phyloP scores from a whole-genome alignment of 441 rosid species.

The Bocquillonia castaneifolia region DNA sequence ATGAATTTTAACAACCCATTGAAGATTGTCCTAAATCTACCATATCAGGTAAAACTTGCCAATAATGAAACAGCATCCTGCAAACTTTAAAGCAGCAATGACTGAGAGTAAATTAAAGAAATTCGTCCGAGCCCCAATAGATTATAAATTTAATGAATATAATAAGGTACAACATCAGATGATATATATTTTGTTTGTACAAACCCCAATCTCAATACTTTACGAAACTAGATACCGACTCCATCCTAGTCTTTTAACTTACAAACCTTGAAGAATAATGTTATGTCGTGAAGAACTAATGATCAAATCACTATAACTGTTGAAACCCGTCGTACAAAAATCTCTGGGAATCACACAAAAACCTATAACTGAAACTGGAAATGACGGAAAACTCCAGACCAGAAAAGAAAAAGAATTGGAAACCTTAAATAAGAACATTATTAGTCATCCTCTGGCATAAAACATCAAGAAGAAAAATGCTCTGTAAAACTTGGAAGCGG shows the following conservation, averaged over 20 bases:
- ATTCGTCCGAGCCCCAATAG: neutral
- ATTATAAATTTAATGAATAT: neutral
- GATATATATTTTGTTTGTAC: conserved; percentile 14
- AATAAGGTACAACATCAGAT: neutral
- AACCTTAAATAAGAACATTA: conserved; percentile 9
- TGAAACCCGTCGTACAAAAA: conserved; percentile 23
- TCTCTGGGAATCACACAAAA: conserved; percentile 17
- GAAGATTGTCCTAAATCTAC: neutral
- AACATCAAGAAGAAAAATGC: conserved; percentile 8
- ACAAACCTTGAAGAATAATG: conserved; percentile 15
- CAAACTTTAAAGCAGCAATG: neutral
- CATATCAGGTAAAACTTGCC: no score
- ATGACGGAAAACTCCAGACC: conserved; percentile 8
- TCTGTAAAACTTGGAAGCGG: conserved; percentile 26
- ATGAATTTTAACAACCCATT: no score
- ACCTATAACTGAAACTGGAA: conserved; percentile 24
- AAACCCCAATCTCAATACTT: conserved; percentile 11
- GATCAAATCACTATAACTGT: conserved; percentile 9
- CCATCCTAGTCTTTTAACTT: conserved; percentile 11
- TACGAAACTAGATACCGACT: conserved; percentile 8
- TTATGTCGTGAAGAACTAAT: conserved; percentile 6
- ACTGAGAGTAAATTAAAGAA: neutral
- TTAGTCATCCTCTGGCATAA: conserved; percentile 3
- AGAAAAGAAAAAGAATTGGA: conserved; percentile 12
- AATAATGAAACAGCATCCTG: neutral